These are phyloP conservation scores for Pythium rhizo-oryzae DNA, from an alignment of 352 stramenopile genomes.

Conservation along the genomic window DNA sequence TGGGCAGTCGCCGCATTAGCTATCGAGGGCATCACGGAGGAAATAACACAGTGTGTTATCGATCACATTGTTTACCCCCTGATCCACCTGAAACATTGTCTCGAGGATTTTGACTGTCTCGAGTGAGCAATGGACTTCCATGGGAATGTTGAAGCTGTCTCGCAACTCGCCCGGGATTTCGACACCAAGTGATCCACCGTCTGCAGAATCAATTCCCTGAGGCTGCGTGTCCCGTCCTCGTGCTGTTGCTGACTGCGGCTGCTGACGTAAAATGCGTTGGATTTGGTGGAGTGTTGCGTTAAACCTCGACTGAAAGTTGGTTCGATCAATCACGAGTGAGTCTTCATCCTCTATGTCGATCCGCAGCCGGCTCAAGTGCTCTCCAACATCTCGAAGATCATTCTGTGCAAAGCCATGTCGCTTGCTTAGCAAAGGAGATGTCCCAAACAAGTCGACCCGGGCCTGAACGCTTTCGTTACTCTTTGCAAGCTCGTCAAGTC, in stretches of 20 bases:
- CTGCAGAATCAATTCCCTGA: neutral
- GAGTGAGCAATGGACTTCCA: constrained; percentile 48
- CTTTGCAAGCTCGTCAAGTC: neutral
- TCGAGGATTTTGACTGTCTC: constrained; percentile 52
- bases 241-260: neutral
- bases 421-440: constrained; percentile 56
- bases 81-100: constrained; percentile 50
- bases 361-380: constrained; percentile 45
- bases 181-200: neutral
- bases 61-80: constrained; percentile 35
- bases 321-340: constrained; percentile 54
- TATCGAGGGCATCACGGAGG: constrained; percentile 65
- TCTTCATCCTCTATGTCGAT: constrained; percentile 68
- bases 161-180: neutral
- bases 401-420: constrained; percentile 35
- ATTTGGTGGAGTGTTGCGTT: constrained; percentile 35
- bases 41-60: constrained; percentile 78
- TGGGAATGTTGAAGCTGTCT: constrained; percentile 55
- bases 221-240: neutral
- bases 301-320: constrained; percentile 36
- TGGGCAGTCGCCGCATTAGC: neutral
- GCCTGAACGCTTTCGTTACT: constrained; percentile 27
- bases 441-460: constrained; percentile 53
- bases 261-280: constrained; percentile 43
- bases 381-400: constrained; percentile 35